These are phyloP conservation scores for Juglanconis oblonga DNA, from an alignment of 2,329 filamentous ascomycete species.

Conservation along the genomic window DNA sequence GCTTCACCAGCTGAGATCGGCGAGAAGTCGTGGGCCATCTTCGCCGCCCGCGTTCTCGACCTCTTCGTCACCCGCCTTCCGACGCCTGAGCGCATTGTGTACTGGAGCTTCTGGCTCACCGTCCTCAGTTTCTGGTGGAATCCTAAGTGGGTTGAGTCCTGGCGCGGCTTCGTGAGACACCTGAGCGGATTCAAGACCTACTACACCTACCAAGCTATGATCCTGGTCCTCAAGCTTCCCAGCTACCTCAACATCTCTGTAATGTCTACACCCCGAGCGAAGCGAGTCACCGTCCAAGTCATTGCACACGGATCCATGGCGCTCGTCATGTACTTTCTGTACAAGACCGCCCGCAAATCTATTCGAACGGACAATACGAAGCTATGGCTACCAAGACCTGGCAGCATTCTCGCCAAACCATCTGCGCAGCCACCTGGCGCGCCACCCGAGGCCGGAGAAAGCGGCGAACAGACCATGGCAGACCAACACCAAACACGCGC, in stretches of 20 bases:
- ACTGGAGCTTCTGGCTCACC: slow-evolving; percentile 46
- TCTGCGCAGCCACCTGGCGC: slow-evolving; percentile 13
- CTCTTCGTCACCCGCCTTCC: slow-evolving; percentile 39
- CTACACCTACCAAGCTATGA: slow-evolving; percentile 62
- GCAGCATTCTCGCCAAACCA: slow-evolving; percentile 20
- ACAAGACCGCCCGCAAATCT: slow-evolving; percentile 38
- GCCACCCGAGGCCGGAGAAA: slow-evolving; percentile 16
- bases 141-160: slow-evolving; percentile 58
- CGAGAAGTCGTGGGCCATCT: slow-evolving; percentile 19
- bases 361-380: slow-evolving; percentile 57
- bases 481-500: slow-evolving; percentile 21
- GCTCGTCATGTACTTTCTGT: slow-evolving; percentile 48
- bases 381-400: slow-evolving; percentile 38
- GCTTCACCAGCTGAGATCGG: slow-evolving; percentile 13
- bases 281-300: slow-evolving; percentile 39
- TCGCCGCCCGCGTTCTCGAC: not conserved
- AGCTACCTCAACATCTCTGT: slow-evolving; percentile 43
- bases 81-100: slow-evolving; percentile 37
- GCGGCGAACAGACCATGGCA: slow-evolving; percentile 41
- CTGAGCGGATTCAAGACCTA: slow-evolving; percentile 61
- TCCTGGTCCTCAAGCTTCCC: slow-evolving; percentile 51
- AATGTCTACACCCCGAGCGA: slow-evolving; percentile 35
- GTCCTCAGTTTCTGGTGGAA: slow-evolving; percentile 65
- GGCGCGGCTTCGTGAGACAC: slow-evolving; percentile 57
- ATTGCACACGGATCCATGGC: slow-evolving; percentile 55